These are phyloP conservation scores for Nakazawaea pomicola DNA, from an alignment of 805 yeast species.

Conservation along the genomic window DNA sequence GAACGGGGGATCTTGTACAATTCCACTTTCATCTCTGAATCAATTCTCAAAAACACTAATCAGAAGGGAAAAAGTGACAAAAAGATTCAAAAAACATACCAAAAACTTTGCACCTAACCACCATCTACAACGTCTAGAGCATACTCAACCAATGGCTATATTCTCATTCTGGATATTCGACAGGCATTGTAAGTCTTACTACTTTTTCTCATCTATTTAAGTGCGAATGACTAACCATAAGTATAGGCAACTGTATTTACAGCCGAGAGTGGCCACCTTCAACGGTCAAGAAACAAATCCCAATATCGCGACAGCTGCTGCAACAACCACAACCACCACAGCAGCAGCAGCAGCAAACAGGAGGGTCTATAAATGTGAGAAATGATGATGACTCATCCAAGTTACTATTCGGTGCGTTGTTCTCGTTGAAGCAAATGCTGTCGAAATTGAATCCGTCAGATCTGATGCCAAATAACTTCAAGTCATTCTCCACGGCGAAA, in stretches of 20 bases:
- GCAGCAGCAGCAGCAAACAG: conserved; percentile 8
- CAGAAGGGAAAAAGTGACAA: neutral
- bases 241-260: conserved; percentile 65
- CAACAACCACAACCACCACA: too few species aligned
- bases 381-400: conserved; percentile 70
- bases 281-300: conserved; percentile 7
- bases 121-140: too few species aligned
- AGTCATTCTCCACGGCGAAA: conserved; percentile 63
- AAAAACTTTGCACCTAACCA: neutral
- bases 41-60: too few species aligned
- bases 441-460: conserved; percentile 37
- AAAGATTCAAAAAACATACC: neutral
- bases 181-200: conserved; percentile 62
- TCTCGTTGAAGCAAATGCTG: conserved; percentile 73
- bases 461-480: conserved; percentile 29
- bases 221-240: conserved; percentile 1
- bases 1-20: too few species aligned
- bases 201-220: too few species aligned
- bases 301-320: too few species aligned
- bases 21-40: too few species aligned
- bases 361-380: conserved; percentile 42
- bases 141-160: conserved; percentile 58
- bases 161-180: conserved; percentile 89
- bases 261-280: conserved; percentile 56
- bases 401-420: conserved; percentile 79